Conservation (phyloP, 2,329 filamentous ascomycete species). For the Apiospora kogelbergensis region DNA sequence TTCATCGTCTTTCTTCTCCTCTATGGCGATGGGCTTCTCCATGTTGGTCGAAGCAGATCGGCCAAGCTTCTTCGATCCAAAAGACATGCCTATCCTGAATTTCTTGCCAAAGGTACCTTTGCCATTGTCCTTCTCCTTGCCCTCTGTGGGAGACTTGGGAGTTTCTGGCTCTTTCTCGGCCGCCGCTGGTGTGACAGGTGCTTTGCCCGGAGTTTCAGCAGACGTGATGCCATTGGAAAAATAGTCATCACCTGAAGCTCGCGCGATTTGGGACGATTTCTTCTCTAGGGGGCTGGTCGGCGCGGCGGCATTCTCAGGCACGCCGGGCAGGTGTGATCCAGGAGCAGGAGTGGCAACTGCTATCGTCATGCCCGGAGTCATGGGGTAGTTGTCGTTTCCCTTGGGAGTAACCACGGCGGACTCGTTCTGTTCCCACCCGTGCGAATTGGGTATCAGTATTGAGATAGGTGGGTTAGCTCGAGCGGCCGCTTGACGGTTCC, state of each 20-base stretch:
- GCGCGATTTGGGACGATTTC: conserved; percentile 54
- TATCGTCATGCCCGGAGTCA: conserved; percentile 77
- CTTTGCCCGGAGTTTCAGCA: conserved; percentile 45
- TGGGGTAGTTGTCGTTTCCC: conserved; percentile 63
- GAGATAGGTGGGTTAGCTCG: conserved; percentile 60
- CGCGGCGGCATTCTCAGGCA: conserved; percentile 46
- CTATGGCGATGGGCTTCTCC: conserved; percentile 70
- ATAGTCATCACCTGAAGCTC: conserved; percentile 72
- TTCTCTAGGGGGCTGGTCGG: conserved; percentile 53
- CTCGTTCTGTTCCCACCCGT: conserved; percentile 41
- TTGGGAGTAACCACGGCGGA: conserved; percentile 59
- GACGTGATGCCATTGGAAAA: conserved; percentile 65
- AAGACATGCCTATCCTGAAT: conserved; percentile 48
- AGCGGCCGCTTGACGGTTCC: conserved; percentile 56
- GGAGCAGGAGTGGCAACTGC: conserved; percentile 68
- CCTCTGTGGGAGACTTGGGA: conserved; percentile 54
- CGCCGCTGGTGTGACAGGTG: conserved; percentile 46
- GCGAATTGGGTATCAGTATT: conserved; percentile 46
- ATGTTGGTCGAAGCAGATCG: conserved; percentile 65
- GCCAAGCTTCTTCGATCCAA: conserved; percentile 81
- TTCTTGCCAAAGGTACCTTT: conserved; percentile 52
- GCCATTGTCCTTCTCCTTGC: conserved; percentile 54
- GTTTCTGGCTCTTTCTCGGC: conserved; percentile 41
- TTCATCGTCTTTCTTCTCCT: conserved; percentile 71
- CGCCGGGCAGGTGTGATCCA: conserved; percentile 41